Evolutionary conservation across 140 eudicot species (phyloP).

Genomic region (Cichorium intybus): DNA sequence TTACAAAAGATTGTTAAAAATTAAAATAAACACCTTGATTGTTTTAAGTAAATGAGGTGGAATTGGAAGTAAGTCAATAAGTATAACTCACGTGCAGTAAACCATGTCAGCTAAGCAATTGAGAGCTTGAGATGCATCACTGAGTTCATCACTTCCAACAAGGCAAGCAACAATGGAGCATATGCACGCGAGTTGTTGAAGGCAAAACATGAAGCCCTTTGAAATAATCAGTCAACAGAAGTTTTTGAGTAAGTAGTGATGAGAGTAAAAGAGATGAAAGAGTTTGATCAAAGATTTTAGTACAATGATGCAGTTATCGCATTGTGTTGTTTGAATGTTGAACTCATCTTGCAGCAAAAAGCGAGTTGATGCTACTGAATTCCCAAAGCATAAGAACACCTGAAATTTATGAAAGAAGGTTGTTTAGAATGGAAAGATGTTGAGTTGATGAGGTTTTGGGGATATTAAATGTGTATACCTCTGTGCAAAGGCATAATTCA

Average conservation of each 20-base stretch:
- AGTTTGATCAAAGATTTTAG: conserved; percentile 13
- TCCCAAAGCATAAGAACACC: conserved; percentile 86
- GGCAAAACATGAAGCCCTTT: conserved; percentile 94
- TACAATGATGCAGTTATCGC: conserved; percentile 99
- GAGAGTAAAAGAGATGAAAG: neutral
- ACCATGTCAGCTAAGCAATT: conserved; percentile 73
- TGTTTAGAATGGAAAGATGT: neutral
- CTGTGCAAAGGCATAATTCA: conserved; percentile 93
- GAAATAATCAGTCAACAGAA: neutral
- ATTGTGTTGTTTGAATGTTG: conserved; percentile 91
- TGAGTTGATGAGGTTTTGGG: neutral
- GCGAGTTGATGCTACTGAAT: conserved; percentile 95
- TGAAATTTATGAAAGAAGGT: conserved; percentile 24
- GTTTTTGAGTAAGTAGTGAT: neutral
- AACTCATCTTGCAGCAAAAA: conserved; percentile 94
- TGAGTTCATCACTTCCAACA: conserved; percentile 73
- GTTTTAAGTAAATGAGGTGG: neutral
- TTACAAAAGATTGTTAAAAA: conserved; percentile 2
- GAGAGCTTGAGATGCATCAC: conserved; percentile 71
- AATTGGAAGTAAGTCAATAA: no score
- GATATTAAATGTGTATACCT: conserved; percentile 40
- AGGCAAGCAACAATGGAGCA: conserved; percentile 70
- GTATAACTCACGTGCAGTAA: conserved; percentile 81
- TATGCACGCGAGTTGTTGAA: conserved; percentile 86
- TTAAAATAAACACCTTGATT: neutral